These are phyloP conservation scores for Immersiella caudata DNA, from an alignment of 495 filamentous ascomycete genomes.

Conservation along the genomic window DNA sequence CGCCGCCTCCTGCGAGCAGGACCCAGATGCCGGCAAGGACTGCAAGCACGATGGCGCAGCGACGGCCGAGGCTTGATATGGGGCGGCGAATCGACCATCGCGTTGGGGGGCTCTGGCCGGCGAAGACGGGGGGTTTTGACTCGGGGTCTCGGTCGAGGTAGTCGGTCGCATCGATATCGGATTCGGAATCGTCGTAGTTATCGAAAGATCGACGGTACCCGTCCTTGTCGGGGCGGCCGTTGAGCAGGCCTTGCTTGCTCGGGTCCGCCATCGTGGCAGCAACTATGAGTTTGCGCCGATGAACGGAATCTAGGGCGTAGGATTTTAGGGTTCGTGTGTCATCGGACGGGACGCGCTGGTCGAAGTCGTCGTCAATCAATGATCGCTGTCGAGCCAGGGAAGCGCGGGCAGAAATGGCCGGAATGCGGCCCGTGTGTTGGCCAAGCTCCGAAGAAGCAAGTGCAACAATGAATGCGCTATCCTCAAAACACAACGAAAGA, in stretches of 20 bases:
- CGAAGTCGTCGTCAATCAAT: background rate
- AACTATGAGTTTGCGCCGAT: background rate
- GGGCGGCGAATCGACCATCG: constrained; percentile 29
- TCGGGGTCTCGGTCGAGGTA: constrained; percentile 38
- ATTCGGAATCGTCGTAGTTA: constrained; percentile 40
- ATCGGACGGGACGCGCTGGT: background rate
- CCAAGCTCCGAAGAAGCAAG: background rate
- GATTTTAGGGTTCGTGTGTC: background rate
- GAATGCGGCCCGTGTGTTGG: background rate
- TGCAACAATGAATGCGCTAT: background rate
- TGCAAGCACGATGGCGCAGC: constrained; percentile 37
- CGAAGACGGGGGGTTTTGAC: constrained; percentile 22
- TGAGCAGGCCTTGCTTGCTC: constrained; percentile 30
- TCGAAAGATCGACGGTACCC: constrained; percentile 35
- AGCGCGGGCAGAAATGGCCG: background rate
- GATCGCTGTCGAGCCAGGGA: background rate
- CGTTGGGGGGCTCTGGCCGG: background rate
- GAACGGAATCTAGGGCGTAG: background rate
- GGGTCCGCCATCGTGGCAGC: constrained; percentile 9
- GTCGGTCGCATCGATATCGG: constrained; percentile 48
- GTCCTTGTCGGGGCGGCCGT: constrained; percentile 22
- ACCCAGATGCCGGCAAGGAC: constrained; percentile 37
- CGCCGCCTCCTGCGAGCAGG: constrained; percentile 41
- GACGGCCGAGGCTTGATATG: constrained; percentile 39
- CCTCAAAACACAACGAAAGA: background rate